Percentiles rank a stretch among this genome's conserved stretches.
phyloP scores from a whole-genome alignment of 805 yeast species.

The Wickerhamomyces silvicola region DNA sequence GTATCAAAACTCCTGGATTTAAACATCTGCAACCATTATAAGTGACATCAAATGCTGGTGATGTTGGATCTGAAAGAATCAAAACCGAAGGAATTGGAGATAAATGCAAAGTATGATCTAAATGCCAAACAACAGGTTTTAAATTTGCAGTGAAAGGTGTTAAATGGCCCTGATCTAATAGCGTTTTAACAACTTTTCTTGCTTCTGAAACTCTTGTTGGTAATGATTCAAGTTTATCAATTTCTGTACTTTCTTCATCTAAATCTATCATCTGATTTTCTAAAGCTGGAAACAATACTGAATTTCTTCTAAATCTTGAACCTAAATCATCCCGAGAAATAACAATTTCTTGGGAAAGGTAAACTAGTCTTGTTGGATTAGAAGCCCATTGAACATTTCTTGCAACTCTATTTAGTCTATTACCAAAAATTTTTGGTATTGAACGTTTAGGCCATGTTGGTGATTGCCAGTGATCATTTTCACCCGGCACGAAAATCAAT shows the following conservation, averaged over 20 bases:
- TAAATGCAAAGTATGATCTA: conserved; percentile 61
- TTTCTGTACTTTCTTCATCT: conserved; percentile 15
- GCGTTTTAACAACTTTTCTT: conserved; percentile 66
- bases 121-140: conserved; percentile 63
- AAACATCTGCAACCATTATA: conserved; percentile 79
- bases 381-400: conserved; percentile 53
- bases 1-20: conserved; percentile 58
- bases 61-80: conserved; percentile 62
- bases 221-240: conserved; percentile 28
- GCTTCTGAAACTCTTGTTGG: conserved; percentile 51
- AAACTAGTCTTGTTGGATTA: conserved; percentile 75
- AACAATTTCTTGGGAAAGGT: conserved; percentile 78
- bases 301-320: conserved; percentile 63
- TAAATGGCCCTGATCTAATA: conserved; percentile 81
- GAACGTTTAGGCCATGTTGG: conserved; percentile 69
- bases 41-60: conserved; percentile 65
- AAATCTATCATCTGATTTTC: conserved; percentile 16
- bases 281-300: conserved; percentile 44
- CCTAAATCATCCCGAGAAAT: conserved; percentile 69
- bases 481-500: conserved; percentile 77
- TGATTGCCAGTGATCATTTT: conserved; percentile 90
- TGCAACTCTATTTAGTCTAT: conserved; percentile 53
- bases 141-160: conserved; percentile 66
- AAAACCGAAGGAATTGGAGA: conserved; percentile 71
- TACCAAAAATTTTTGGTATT: conserved; percentile 68